These are phyloP conservation scores for Starmerella stigmatis DNA, from an alignment of 805 yeast species.

Conservation along the genomic window DNA sequence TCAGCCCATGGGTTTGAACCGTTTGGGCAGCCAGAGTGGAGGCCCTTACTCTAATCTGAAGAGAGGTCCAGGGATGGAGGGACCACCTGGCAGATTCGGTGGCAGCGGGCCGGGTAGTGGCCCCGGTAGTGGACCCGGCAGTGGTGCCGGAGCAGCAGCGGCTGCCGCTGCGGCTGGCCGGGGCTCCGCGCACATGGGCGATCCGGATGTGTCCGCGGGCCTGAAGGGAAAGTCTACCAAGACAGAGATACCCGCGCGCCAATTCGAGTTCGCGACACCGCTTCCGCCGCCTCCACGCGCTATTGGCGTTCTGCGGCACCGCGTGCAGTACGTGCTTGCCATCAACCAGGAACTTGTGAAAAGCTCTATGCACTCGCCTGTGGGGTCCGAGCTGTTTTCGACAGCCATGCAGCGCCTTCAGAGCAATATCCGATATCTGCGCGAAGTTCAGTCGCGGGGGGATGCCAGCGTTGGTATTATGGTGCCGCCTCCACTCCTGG, in stretches of 20 bases:
- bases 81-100: neutral
- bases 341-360: constrained; percentile 23
- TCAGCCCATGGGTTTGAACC: constrained; percentile 1
- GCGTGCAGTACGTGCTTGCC: constrained; percentile 18
- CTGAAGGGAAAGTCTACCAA: neutral
- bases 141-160: neutral
- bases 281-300: constrained; percentile 18
- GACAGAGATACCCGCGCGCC: constrained; percentile 11
- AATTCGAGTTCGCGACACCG: constrained; percentile 18
- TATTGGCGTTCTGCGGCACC: constrained; percentile 9
- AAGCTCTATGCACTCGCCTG: constrained; percentile 8
- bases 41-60: neutral
- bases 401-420: constrained; percentile 31
- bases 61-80: neutral
- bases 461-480: constrained; percentile 6
- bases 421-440: constrained; percentile 31
- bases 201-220: neutral
- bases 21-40: neutral
- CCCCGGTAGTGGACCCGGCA: neutral
- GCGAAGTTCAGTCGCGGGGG: constrained; percentile 6
- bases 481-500: constrained; percentile 27
- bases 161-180: neutral
- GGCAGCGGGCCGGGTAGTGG: neutral
- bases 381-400: constrained; percentile 14
- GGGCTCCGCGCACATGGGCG: too few relatives aligned